Evolutionary conservation across 2,329 filamentous ascomycete genomes (phyloP).

Genomic region (Westerdykella ornata): DNA sequence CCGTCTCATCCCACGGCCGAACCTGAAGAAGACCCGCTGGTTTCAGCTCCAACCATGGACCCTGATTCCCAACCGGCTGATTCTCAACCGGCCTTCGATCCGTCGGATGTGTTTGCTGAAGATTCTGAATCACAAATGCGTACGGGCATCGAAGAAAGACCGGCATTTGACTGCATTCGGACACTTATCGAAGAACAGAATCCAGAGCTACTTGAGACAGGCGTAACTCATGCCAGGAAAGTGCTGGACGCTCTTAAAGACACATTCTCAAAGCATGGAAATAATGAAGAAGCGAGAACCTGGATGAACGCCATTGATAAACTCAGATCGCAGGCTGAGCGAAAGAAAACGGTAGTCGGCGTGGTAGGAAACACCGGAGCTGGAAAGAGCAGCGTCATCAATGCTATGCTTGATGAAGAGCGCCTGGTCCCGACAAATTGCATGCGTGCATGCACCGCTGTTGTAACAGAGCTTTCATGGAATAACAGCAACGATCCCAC

Average conservation of each 20-base stretch:
- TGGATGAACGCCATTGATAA: conserved; percentile 42
- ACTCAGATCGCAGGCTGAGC: conserved; percentile 36
- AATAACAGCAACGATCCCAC: conserved; percentile 42
- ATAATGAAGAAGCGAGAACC: conserved; percentile 27
- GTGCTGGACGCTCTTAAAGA: conserved; percentile 33
- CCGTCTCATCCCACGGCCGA: too few relatives aligned
- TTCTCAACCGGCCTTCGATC: too few relatives aligned
- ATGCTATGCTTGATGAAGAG: conserved; percentile 57
- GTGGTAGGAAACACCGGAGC: conserved; percentile 57
- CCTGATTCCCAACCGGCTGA: too few relatives aligned
- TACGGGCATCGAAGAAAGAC: neutral
- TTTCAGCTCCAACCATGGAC: neutral
- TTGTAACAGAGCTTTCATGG: conserved; percentile 55
- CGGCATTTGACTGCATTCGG: conserved; percentile 20
- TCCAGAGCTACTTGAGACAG: conserved; percentile 36
- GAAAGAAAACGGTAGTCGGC: conserved; percentile 48
- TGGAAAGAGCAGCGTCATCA: conserved; percentile 58
- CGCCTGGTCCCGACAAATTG: conserved; percentile 51
- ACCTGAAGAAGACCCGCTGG: too few relatives aligned
- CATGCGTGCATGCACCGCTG: conserved; percentile 57
- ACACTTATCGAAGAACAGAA: conserved; percentile 27
- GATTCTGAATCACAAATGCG: too few relatives aligned
- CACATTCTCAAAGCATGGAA: conserved; percentile 20
- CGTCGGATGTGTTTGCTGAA: too few relatives aligned
- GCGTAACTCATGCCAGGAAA: conserved; percentile 35